Conservation (phyloP, 805 yeast species). For the Kazachstania taianensis region DNA sequence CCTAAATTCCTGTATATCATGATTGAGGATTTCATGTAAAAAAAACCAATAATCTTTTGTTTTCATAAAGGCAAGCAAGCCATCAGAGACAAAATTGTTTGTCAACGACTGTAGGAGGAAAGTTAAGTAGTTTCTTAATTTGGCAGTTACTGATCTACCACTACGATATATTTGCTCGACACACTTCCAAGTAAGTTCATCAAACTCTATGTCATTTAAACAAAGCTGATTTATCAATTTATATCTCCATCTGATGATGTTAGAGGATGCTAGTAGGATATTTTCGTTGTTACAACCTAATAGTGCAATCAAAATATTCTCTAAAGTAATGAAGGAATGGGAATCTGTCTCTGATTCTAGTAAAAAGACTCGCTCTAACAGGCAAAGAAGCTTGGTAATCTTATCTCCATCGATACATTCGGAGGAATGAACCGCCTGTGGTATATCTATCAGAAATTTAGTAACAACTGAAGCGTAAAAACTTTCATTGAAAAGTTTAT, state of each 20-base stretch:
- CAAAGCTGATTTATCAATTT: conserved; percentile 21
- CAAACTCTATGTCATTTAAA: conserved; percentile 12
- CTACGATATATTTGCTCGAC: conserved; percentile 32
- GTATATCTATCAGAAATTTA: conserved; percentile 3
- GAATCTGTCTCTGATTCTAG: conserved; percentile 11
- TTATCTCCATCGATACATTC: conserved; percentile 2
- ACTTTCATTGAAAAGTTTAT: conserved; percentile 8
- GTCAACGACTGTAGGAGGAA: conserved; percentile 48
- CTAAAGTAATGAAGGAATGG: conserved; percentile 5
- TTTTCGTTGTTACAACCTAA: conserved; percentile 14
- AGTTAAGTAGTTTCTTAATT: conserved; percentile 36
- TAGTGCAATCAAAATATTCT: conserved; percentile 13
- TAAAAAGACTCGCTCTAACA: conserved; percentile 32
- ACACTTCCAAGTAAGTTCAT: conserved; percentile 37
- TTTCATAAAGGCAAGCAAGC: conserved; percentile 8
- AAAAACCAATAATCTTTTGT: conserved; percentile 41
- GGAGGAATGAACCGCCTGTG: background rate
- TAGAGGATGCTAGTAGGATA: conserved; percentile 11
- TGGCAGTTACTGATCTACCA: conserved; percentile 18
- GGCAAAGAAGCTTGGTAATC: conserved; percentile 22
- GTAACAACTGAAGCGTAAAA: conserved; percentile 4
- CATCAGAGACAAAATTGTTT: conserved; percentile 4
- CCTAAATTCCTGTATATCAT: conserved; percentile 52
- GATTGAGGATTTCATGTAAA: conserved; percentile 47
- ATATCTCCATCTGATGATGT: conserved; percentile 45